Evolutionary conservation across 495 filamentous ascomycete species (phyloP).

Genomic region (Pseudomonodictys pantanalensis): DNA sequence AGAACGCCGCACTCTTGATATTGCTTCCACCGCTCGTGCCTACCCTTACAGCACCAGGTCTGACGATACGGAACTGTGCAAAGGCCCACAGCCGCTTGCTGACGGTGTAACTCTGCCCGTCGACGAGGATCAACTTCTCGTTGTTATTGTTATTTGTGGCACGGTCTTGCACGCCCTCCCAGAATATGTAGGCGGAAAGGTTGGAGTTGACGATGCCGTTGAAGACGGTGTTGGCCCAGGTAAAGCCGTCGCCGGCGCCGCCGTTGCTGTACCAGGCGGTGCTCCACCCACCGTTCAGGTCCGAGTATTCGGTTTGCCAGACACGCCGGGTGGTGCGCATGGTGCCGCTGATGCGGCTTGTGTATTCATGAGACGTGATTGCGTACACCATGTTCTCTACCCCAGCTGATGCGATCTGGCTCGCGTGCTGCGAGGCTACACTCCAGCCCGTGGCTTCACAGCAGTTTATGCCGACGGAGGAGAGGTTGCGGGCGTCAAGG

Average conservation of each 20-base stretch:
- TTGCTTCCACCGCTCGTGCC: slow-evolving; percentile 28
- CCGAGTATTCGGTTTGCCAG: slow-evolving; percentile 39
- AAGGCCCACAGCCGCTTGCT: slow-evolving; percentile 30
- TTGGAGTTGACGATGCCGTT: slow-evolving; percentile 29
- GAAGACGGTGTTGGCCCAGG: slow-evolving; percentile 32
- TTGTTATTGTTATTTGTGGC: slow-evolving; percentile 44
- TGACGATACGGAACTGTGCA: slow-evolving; percentile 27
- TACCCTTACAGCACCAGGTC: slow-evolving; percentile 37
- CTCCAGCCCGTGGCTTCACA: slow-evolving; percentile 31
- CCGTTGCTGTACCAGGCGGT: slow-evolving; percentile 26
- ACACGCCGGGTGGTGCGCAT: slow-evolving; percentile 6
- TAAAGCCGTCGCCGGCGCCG: slow-evolving; percentile 28
- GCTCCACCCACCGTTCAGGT: slow-evolving; percentile 29
- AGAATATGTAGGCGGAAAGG: slow-evolving; percentile 27
- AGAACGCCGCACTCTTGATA: slow-evolving; percentile 22
- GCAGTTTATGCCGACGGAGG: slow-evolving; percentile 29
- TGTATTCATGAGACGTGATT: slow-evolving; percentile 27
- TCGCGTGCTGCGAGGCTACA: slow-evolving; percentile 14
- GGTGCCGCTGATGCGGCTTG: slow-evolving; percentile 9
- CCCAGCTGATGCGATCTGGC: slow-evolving; percentile 12
- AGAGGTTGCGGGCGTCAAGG: slow-evolving; percentile 17
- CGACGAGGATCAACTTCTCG: slow-evolving; percentile 28
- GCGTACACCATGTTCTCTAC: slow-evolving; percentile 21
- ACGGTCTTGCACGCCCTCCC: slow-evolving; percentile 41
- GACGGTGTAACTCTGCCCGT: slow-evolving; percentile 17